Evolutionary conservation across 129 eudicot species (phyloP).

Genomic region (Flaveria robusta): DNA sequence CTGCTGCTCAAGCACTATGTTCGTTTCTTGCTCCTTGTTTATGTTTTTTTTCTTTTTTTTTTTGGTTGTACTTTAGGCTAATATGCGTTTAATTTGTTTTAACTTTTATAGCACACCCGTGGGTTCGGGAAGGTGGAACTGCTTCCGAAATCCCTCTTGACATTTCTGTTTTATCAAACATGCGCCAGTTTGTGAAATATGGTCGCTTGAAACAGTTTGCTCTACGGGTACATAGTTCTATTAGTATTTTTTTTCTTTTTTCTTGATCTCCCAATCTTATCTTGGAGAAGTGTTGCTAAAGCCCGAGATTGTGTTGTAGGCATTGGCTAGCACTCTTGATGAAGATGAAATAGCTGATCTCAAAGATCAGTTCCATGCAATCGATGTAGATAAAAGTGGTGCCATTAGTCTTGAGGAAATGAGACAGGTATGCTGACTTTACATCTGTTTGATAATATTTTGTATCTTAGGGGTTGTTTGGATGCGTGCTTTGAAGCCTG

Average conservation of each 20-base stretch:
- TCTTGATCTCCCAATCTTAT: conserved; percentile 5
- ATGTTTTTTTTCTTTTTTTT: background rate
- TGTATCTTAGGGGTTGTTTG: background rate
- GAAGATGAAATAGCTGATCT: conserved; percentile 85
- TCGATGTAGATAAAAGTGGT: conserved; percentile 91
- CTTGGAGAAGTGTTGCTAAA: background rate
- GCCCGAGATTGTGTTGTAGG: conserved; percentile 44
- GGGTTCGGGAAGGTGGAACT: conserved; percentile 99
- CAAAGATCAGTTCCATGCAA: conserved; percentile 91
- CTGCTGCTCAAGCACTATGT: conserved; percentile 99
- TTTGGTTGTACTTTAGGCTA: conserved; percentile 14
- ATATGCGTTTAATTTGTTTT: conserved; percentile 15
- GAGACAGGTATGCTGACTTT: conserved; percentile 64
- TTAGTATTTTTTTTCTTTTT: background rate
- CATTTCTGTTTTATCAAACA: conserved; percentile 80
- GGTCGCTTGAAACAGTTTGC: conserved; percentile 94
- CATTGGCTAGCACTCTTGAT: conserved; percentile 87
- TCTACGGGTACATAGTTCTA: conserved; percentile 45
- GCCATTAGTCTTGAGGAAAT: conserved; percentile 95
- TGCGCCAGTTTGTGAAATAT: conserved; percentile 95
- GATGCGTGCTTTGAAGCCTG: background rate
- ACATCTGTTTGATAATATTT: background rate
- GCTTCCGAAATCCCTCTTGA: conserved; percentile 96
- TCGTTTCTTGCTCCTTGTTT: conserved; percentile 35
- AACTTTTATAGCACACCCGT: conserved; percentile 74